A percentile compares a stretch with the other conserved stretches of the same genome.
These are phyloP conservation scores for Solanum boliviense DNA, from an alignment of 257 asterid genomes.

Conservation along the genomic window DNA sequence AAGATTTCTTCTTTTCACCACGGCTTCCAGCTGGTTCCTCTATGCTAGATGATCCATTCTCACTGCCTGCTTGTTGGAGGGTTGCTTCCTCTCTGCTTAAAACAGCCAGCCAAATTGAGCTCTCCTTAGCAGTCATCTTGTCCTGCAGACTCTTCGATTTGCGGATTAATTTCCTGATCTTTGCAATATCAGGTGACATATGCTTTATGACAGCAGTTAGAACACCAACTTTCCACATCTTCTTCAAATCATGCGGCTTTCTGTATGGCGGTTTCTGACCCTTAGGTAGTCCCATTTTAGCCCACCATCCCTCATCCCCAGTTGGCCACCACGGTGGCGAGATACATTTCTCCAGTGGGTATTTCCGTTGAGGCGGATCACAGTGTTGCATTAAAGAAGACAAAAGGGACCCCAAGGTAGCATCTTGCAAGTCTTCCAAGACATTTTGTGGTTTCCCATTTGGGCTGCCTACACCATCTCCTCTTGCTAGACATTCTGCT, in stretches of 20 bases:
- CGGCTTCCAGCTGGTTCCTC: conserved; percentile 41
- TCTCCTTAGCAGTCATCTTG: conserved; percentile 91
- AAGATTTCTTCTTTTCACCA: conserved; percentile 40
- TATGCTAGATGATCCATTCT: conserved; percentile 59
- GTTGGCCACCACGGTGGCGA: conserved; percentile 79
- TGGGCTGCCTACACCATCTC: conserved; percentile 17
- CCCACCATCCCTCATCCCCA: conserved; percentile 72
- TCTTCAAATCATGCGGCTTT: conserved; percentile 69
- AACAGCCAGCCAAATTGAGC: conserved; percentile 70
- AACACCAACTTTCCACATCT: conserved; percentile 65
- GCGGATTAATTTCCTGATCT: conserved; percentile 48
- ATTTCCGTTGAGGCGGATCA: conserved; percentile 56
- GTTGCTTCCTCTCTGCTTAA: conserved; percentile 61
- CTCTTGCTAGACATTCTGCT: conserved; percentile 30
- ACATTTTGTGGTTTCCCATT: conserved; percentile 21
- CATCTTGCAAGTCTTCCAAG: conserved; percentile 52
- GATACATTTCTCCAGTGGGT: conserved; percentile 46
- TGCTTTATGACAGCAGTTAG: conserved; percentile 71
- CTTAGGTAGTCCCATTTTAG: conserved; percentile 26
- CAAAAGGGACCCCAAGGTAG: conserved; percentile 59
- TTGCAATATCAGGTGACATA: conserved; percentile 78
- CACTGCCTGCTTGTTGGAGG: conserved; percentile 48
- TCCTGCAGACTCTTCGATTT: conserved; percentile 81
- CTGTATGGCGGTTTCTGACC: conserved; percentile 50
- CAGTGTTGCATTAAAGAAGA: conserved; percentile 67